Evolutionary conservation across 345 rosid genomes (phyloP).

Genomic region (Hirschfeldia incana): DNA sequence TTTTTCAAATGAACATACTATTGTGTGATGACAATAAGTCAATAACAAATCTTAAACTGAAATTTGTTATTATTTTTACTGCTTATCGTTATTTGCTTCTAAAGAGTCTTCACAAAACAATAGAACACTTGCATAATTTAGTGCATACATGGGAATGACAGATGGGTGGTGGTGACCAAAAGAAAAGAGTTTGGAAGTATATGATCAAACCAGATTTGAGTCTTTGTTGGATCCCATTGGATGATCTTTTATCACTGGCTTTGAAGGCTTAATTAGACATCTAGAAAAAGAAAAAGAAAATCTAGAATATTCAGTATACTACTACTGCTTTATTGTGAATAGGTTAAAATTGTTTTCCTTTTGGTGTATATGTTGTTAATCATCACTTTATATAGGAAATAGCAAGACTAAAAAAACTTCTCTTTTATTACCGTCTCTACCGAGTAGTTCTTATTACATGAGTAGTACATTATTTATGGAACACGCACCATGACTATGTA

Average conservation of each 20-base stretch:
- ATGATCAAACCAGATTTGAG: background rate
- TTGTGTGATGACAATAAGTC: too few relatives aligned
- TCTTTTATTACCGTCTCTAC: background rate
- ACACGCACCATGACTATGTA: background rate
- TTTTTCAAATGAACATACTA: too few relatives aligned
- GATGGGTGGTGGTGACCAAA: too few relatives aligned
- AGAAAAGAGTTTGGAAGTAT: too few relatives aligned
- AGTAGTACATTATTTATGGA: background rate
- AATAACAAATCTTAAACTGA: too few relatives aligned
- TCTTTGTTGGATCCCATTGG: background rate
- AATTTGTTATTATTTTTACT: too few relatives aligned
- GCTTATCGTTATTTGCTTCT: too few relatives aligned
- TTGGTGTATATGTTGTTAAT: background rate
- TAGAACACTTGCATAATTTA: too few relatives aligned
- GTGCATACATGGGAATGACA: too few relatives aligned
- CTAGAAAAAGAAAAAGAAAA: too few relatives aligned
- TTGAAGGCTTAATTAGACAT: background rate
- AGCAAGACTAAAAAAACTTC: background rate
- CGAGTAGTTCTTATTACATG: constrained; percentile 8
- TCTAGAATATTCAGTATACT: too few relatives aligned
- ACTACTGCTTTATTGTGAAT: background rate
- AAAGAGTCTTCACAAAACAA: too few relatives aligned
- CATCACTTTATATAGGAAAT: background rate
- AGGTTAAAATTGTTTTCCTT: background rate
- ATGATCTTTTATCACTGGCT: background rate